A percentile compares a stretch with the other conserved stretches of the same genome.
Conservation (phyloP, 2,329 filamentous ascomycete species). For the Alternaria sp. region DNA sequence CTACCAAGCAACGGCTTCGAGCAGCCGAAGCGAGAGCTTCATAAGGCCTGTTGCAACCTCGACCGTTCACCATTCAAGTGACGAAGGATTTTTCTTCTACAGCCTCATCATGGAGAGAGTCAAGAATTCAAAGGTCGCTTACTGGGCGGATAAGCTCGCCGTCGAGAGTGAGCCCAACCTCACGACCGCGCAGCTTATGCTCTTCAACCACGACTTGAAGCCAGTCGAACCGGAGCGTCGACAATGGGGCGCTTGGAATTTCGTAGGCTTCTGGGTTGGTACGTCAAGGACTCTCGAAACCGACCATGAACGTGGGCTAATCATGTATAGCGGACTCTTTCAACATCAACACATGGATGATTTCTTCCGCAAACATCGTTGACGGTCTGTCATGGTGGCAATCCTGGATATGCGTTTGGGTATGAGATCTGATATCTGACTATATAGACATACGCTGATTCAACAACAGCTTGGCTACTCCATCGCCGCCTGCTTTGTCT, state of each 20-base stretch:
- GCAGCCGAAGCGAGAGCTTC: constrained; percentile 28
- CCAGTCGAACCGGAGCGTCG: constrained; percentile 77
- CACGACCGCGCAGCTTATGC: constrained; percentile 80
- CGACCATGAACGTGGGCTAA: constrained; percentile 17
- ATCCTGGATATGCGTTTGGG: constrained; percentile 77
- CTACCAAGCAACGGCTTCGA: constrained; percentile 29
- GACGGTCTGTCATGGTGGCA: constrained; percentile 89
- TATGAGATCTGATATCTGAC: constrained; percentile 9
- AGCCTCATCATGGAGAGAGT: constrained; percentile 53
- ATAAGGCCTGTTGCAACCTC: constrained; percentile 32
- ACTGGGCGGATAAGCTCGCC: constrained; percentile 66
- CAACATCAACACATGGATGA: constrained; percentile 86
- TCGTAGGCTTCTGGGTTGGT: constrained; percentile 84
- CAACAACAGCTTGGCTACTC: constrained; percentile 70
- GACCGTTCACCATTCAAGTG: constrained; percentile 23
- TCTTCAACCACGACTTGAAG: constrained; percentile 85
- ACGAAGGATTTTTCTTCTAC: constrained; percentile 20
- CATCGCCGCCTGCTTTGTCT: constrained; percentile 74
- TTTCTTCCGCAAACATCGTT: constrained; percentile 82
- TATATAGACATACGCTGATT: constrained; percentile 7
- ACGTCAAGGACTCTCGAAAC: constrained; percentile 15
- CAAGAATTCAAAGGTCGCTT: constrained; percentile 48
- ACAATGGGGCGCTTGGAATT: constrained; percentile 88
- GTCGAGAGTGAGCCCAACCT: constrained; percentile 80
- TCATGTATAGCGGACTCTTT: constrained; percentile 51